These are phyloP conservation scores for Talaromyces wortmannii DNA, from an alignment of 495 filamentous ascomycete species.

Conservation along the genomic window DNA sequence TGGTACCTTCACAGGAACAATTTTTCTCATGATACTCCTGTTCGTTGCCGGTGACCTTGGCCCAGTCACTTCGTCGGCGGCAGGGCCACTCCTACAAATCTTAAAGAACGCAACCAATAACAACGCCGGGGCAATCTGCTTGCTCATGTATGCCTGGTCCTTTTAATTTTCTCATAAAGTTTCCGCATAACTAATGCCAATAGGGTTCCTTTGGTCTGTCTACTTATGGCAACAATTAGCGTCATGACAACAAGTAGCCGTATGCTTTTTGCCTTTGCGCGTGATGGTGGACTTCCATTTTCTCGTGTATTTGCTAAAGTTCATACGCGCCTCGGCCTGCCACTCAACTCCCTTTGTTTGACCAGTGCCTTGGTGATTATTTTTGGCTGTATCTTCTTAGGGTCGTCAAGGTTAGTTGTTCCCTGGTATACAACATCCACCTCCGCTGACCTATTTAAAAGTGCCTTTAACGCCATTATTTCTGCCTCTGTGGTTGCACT, in stretches of 20 bases:
- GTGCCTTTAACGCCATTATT: conserved; percentile 56
- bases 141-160: conserved; percentile 47
- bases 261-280: conserved; percentile 72
- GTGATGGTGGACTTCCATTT: conserved; percentile 65
- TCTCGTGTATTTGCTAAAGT: conserved; percentile 58
- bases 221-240: conserved; percentile 62
- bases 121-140: conserved; percentile 57
- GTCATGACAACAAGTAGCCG: conserved; percentile 74
- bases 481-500: conserved; percentile 66
- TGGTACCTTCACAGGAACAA: conserved; percentile 58
- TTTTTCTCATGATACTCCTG: conserved; percentile 60
- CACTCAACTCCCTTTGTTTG: conserved; percentile 61
- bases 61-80: conserved; percentile 50
- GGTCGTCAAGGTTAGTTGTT: conserved; percentile 46
- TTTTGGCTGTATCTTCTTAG: conserved; percentile 69
- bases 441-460: conserved; percentile 4
- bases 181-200: background rate
- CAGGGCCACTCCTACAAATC: conserved; percentile 64
- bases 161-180: background rate
- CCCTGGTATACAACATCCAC: too few relatives aligned
- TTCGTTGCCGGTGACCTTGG: conserved; percentile 55
- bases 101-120: conserved; percentile 62
- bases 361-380: conserved; percentile 57
- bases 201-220: conserved; percentile 63
- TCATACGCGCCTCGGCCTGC: conserved; percentile 56